Conservation (phyloP, 108 stramenopile species). For the Pseudonitzschia multistriata region DNA sequence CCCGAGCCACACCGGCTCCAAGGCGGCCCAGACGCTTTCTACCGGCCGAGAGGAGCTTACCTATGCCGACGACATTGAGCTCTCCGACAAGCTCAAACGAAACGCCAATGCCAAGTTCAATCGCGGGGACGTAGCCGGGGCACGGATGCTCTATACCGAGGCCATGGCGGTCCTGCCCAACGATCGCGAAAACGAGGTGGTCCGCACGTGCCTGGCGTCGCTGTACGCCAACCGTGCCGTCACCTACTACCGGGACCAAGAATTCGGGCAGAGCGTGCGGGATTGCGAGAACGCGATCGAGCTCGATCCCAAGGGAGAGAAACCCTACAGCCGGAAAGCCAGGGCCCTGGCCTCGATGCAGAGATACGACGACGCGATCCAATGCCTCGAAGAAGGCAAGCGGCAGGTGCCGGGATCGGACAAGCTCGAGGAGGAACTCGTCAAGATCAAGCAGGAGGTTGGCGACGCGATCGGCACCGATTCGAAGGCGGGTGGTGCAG, state of each 20-base stretch:
- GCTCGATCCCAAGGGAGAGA: constrained; percentile 41
- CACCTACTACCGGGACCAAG: constrained; percentile 45
- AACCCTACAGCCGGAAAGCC: constrained; percentile 55
- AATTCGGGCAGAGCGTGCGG: constrained; percentile 37
- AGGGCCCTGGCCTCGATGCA: constrained; percentile 31
- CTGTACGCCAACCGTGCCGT: constrained; percentile 54
- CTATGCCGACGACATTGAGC: constrained; percentile 34
- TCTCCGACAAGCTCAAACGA: constrained; percentile 37
- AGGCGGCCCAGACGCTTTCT: constrained; percentile 2
- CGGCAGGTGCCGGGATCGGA: constrained; percentile 15
- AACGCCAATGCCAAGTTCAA: constrained; percentile 47
- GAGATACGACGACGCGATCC: constrained; percentile 34
- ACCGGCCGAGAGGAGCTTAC: constrained; percentile 10
- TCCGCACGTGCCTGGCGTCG: constrained; percentile 31
- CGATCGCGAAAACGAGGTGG: constrained; percentile 23
- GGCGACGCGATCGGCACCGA: neutral
- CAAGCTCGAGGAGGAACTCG: constrained; percentile 31
- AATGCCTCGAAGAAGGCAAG: constrained; percentile 25
- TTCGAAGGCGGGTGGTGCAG: constrained; percentile 4
- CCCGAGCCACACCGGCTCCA: neutral
- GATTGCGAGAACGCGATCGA: constrained; percentile 55
- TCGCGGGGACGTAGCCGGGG: constrained; percentile 36
- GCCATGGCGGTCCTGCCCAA: constrained; percentile 31
- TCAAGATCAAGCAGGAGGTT: constrained; percentile 18
- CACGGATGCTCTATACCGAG: constrained; percentile 36